Percentiles rank a stretch among this genome's conserved stretches.
phyloP scores from a whole-genome alignment of 2,329 filamentous ascomycete genomes.

The Pestalotiopsis sp. region DNA sequence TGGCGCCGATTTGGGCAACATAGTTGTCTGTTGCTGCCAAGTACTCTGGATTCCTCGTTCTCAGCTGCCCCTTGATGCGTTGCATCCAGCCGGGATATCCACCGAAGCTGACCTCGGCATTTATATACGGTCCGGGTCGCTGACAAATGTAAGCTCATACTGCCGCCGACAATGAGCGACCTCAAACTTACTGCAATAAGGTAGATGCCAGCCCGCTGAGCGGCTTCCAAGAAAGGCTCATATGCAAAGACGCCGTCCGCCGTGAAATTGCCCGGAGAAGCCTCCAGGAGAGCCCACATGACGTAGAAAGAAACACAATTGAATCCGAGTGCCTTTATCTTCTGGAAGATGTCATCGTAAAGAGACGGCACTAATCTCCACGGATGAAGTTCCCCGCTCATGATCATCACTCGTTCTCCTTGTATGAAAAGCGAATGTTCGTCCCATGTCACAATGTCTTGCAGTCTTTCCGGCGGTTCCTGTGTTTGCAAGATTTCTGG shows the following conservation, averaged over 20 bases:
- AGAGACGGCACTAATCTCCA: slow-evolving; percentile 52
- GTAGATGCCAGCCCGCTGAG: slow-evolving; percentile 74
- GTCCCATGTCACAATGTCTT: slow-evolving; percentile 65
- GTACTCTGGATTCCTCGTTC: slow-evolving; percentile 64
- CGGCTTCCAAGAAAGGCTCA: slow-evolving; percentile 76
- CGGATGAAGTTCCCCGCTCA: slow-evolving; percentile 75
- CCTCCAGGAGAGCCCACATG: slow-evolving; percentile 77
- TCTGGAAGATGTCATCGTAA: slow-evolving; percentile 72
- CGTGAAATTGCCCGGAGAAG: slow-evolving; percentile 68
- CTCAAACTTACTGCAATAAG: slow-evolving; percentile 57
- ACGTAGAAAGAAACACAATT: slow-evolving; percentile 79
- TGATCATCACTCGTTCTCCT: slow-evolving; percentile 72
- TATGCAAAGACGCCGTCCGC: slow-evolving; percentile 73
- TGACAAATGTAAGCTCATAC: neutral
- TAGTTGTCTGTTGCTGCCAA: slow-evolving; percentile 70
- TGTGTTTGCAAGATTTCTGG: neutral
- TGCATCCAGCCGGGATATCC: slow-evolving; percentile 83
- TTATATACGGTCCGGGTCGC: slow-evolving; percentile 73
- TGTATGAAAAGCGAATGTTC: slow-evolving; percentile 70
- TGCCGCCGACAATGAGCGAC: neutral
- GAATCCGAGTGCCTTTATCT: slow-evolving; percentile 79
- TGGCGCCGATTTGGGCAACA: slow-evolving; percentile 59
- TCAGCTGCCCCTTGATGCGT: slow-evolving; percentile 62
- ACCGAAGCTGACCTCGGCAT: slow-evolving; percentile 75
- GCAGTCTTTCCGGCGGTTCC: neutral